A percentile compares a stretch with the other conserved stretches of the same genome.
phyloP scores from a whole-genome alignment of 805 yeast species.

The Wickerhamiella bombiphila region DNA sequence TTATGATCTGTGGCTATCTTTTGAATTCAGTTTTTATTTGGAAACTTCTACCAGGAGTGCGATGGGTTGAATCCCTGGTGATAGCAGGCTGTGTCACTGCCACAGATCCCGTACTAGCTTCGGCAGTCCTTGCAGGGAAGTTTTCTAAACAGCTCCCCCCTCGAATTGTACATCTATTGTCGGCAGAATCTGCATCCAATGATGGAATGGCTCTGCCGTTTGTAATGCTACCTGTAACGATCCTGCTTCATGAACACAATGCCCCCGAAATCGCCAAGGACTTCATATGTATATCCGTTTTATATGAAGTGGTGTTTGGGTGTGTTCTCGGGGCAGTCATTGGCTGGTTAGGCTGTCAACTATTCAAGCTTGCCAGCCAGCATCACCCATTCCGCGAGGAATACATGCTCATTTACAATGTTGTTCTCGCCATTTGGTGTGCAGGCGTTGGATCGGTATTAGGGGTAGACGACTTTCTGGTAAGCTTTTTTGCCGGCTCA shows the following conservation, averaged over 20 bases:
- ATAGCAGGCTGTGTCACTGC: conserved; percentile 63
- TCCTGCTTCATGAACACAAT: conserved; percentile 32
- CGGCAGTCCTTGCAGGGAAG: conserved; percentile 48
- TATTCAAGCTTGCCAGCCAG: conserved; percentile 33
- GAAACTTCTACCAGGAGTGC: conserved; percentile 42
- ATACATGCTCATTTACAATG: conserved; percentile 32
- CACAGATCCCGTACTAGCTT: conserved; percentile 47
- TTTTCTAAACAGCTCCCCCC: conserved; percentile 51
- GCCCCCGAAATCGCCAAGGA: conserved; percentile 43
- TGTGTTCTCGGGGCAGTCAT: conserved; percentile 42
- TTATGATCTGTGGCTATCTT: conserved; percentile 60
- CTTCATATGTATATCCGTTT: conserved; percentile 45
- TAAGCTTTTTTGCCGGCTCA: conserved; percentile 60
- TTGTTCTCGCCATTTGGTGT: conserved; percentile 43
- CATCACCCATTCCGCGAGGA: conserved; percentile 10
- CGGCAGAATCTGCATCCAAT: conserved; percentile 64
- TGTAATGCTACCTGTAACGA: conserved; percentile 41
- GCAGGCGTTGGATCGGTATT: conserved; percentile 49
- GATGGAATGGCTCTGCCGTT: conserved; percentile 53
- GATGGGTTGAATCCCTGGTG: conserved; percentile 40
- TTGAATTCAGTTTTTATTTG: conserved; percentile 49
- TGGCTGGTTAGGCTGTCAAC: conserved; percentile 37
- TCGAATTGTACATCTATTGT: conserved; percentile 42
- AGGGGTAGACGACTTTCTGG: conserved; percentile 58
- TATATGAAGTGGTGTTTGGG: conserved; percentile 33